Percentiles rank a stretch among this genome's conserved stretches.
Conservation (phyloP, 495 filamentous ascomycete genomes). For the Penicillium steckii region DNA sequence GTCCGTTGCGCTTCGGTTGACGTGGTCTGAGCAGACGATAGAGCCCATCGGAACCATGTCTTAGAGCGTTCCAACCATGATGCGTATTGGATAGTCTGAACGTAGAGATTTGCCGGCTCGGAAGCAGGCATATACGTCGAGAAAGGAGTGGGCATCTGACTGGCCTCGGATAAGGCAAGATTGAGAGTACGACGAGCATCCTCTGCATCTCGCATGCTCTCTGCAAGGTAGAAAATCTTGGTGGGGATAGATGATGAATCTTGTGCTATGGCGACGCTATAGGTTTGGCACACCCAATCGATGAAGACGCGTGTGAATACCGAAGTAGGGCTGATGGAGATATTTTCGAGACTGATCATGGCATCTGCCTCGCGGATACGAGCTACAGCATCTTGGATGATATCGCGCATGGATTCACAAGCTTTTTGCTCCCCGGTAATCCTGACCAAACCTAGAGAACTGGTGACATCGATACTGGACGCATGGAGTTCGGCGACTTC, state of each 20-base stretch:
- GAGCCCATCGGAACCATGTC: constrained; percentile 43
- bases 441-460: constrained; percentile 34
- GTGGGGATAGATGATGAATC: constrained; percentile 10
- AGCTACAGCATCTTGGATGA: constrained; percentile 36
- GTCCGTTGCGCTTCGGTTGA: constrained; percentile 9
- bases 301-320: constrained; percentile 26
- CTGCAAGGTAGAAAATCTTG: constrained; percentile 34
- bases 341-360: constrained; percentile 16
- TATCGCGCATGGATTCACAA: constrained; percentile 40
- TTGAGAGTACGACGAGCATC: constrained; percentile 38
- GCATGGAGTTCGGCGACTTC: constrained; percentile 40
- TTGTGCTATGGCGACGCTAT: constrained; percentile 28
- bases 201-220: constrained; percentile 33
- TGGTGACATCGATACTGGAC: constrained; percentile 41
- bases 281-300: constrained; percentile 34
- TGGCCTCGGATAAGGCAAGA: constrained; percentile 25
- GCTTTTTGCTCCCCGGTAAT: constrained; percentile 37
- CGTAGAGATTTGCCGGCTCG: constrained; percentile 20
- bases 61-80: constrained; percentile 36
- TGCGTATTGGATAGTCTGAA: constrained; percentile 18
- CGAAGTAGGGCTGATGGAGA: constrained; percentile 2
- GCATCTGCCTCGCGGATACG: constrained; percentile 34
- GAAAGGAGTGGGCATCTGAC: constrained; percentile 25
- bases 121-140: constrained; percentile 37
- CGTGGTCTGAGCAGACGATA: constrained; percentile 21